Percentiles rank a stretch among this genome's conserved stretches.
These are phyloP conservation scores for Penicillium antarcticum DNA, from an alignment of 495 filamentous ascomycete species.

Conservation along the genomic window DNA sequence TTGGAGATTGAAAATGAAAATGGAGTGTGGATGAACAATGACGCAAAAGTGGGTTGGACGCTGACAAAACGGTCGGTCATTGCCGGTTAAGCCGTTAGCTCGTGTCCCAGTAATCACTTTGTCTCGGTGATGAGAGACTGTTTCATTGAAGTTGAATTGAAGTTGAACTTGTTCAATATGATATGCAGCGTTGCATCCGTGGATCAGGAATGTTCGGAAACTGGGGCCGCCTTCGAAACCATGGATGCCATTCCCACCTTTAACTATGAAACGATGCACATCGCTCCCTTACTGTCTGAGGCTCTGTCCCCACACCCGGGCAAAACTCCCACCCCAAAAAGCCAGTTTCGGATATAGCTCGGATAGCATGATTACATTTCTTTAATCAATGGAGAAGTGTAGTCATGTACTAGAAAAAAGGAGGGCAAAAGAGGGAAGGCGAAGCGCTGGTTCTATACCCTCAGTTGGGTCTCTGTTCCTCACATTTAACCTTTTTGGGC, in stretches of 20 bases:
- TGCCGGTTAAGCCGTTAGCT: too few relatives aligned
- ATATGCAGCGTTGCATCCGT: too few relatives aligned
- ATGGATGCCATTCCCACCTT: conserved; percentile 4
- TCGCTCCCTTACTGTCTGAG: conserved; percentile 1
- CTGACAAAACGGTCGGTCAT: conserved; percentile 1
- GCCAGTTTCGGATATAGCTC: background rate
- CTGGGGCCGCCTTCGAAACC: conserved; percentile 10
- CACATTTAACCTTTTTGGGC: too few relatives aligned
- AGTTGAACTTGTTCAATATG: background rate
- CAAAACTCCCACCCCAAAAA: background rate
- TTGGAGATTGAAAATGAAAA: background rate
- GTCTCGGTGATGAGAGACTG: background rate
- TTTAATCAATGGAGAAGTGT: too few relatives aligned
- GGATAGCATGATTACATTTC: too few relatives aligned
- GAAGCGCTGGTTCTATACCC: too few relatives aligned
- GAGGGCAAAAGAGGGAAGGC: too few relatives aligned
- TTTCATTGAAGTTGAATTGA: background rate
- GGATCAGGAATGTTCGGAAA: conserved; percentile 7
- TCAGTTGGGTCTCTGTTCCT: too few relatives aligned
- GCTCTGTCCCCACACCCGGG: background rate
- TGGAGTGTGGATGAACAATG: conserved; percentile 8
- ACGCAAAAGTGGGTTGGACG: conserved; percentile 17
- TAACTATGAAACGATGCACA: background rate
- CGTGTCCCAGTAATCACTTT: too few relatives aligned
- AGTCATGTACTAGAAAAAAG: too few relatives aligned